These are phyloP conservation scores for Breviolum minutum DNA, from an alignment of 73 alveolate species.

Conservation along the genomic window DNA sequence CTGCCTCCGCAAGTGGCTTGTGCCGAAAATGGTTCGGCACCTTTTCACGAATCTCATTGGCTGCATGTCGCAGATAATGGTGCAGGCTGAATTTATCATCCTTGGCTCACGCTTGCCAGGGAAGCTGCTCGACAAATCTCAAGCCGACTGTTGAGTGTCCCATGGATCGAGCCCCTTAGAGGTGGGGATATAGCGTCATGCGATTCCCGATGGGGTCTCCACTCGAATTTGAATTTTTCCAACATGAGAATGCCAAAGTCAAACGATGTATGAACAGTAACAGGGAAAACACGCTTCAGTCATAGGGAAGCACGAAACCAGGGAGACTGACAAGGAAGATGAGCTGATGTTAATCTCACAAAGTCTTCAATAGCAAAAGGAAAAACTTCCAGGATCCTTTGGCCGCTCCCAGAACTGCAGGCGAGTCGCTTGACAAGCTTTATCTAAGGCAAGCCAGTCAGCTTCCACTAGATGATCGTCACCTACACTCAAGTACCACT, in stretches of 20 bases:
- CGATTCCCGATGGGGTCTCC: background rate
- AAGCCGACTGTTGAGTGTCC: too few relatives aligned
- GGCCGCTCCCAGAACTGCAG: background rate
- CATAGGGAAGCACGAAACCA: too few relatives aligned
- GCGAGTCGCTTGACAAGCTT: background rate
- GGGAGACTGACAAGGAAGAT: too few relatives aligned
- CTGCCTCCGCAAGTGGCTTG: constrained; percentile 72
- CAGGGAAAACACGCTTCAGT: background rate
- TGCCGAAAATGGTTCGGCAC: constrained; percentile 12
- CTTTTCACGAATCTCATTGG: constrained; percentile 17
- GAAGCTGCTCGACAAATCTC: background rate
- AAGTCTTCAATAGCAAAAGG: too few relatives aligned
- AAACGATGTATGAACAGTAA: background rate
- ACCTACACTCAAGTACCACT: background rate
- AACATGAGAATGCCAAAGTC: too few relatives aligned
- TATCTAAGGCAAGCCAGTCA: constrained; percentile 19
- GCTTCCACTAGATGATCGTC: constrained; percentile 6
- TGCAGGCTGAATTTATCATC: constrained; percentile 7
- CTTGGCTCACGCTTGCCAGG: background rate
- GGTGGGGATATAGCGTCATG: background rate
- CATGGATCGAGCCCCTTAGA: too few relatives aligned
- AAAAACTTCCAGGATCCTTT: too few relatives aligned
- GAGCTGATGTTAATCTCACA: too few relatives aligned
- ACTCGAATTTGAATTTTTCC: background rate
- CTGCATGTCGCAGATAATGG: constrained; percentile 31